These are phyloP conservation scores for Rhizophagus clarus DNA, from an alignment of 192 early-diverging fungal genomes.

Conservation along the genomic window DNA sequence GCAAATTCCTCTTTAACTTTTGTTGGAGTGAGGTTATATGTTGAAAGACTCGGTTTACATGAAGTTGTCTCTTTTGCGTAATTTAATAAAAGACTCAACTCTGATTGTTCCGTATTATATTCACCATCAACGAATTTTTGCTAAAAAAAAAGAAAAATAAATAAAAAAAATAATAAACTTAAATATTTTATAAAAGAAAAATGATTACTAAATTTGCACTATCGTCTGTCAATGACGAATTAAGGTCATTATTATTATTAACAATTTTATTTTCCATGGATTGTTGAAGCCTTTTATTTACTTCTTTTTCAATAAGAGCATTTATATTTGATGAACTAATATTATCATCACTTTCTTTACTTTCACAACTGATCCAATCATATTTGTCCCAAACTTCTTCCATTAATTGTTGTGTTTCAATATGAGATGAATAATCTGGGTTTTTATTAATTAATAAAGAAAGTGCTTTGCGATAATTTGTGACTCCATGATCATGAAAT, in stretches of 20 bases:
- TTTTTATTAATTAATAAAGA: not conserved
- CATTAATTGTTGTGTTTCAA: not conserved
- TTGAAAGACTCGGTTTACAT: not conserved
- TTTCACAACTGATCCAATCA: not conserved
- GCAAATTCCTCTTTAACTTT: not conserved
- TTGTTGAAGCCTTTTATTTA: not conserved
- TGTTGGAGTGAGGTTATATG: not conserved
- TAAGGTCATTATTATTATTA: not conserved
- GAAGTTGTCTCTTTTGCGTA: not conserved
- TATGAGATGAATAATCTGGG: not conserved
- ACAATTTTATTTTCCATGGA: not conserved
- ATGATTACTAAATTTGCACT: not conserved
- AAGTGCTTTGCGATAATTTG: conserved; percentile 21
- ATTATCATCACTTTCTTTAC: not conserved
- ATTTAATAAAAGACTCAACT: not conserved
- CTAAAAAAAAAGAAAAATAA: not conserved
- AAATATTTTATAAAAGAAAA: not conserved
- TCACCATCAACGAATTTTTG: not conserved
- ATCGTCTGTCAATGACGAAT: not conserved
- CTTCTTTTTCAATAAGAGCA: conserved; percentile 9
- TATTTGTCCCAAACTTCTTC: not conserved
- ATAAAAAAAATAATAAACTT: too few relatives aligned
- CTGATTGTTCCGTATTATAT: conserved; percentile 3
- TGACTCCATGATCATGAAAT: too few relatives aligned
- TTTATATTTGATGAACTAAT: not conserved